These are phyloP conservation scores for Sclerotinia minor DNA, from an alignment of 2,329 filamentous ascomycete species.

Conservation along the genomic window DNA sequence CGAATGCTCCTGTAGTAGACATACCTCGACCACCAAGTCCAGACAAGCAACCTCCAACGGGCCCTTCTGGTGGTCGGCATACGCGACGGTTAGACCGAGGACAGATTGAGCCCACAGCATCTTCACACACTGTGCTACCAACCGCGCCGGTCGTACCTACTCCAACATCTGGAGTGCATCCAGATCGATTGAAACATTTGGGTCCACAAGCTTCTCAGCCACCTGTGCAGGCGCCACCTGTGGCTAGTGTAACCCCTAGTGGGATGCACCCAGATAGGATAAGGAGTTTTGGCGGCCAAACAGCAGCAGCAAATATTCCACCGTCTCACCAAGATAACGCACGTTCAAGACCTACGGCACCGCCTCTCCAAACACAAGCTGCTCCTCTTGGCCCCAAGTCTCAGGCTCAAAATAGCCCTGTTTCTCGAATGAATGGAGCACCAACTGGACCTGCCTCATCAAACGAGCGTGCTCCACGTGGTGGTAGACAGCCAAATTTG, in stretches of 20 bases:
- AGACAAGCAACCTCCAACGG: constrained; percentile 42
- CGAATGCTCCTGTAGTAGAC: constrained; percentile 28
- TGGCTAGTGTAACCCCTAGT: constrained; percentile 38
- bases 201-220: constrained; percentile 40
- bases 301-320: constrained; percentile 37
- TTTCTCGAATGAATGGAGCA: constrained; percentile 34
- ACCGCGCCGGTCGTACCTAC: constrained; percentile 37
- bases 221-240: constrained; percentile 42
- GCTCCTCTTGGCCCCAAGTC: constrained; percentile 40
- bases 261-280: constrained; percentile 41
- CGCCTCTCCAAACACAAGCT: constrained; percentile 35
- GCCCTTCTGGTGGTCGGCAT: constrained; percentile 39
- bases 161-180: constrained; percentile 35
- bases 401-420: constrained; percentile 37
- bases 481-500: constrained; percentile 54
- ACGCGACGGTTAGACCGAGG: constrained; percentile 34
- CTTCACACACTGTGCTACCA: constrained; percentile 33
- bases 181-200: constrained; percentile 51
- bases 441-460: constrained; percentile 42
- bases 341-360: constrained; percentile 41
- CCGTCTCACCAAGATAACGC: constrained; percentile 41
- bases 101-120: constrained; percentile 34
- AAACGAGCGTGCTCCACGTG: constrained; percentile 39
- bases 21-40: constrained; percentile 39
- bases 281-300: constrained; percentile 34